Conservation (phyloP, 768 basidiomycete genomes). For the Phlebiopsis gigantea region DNA sequence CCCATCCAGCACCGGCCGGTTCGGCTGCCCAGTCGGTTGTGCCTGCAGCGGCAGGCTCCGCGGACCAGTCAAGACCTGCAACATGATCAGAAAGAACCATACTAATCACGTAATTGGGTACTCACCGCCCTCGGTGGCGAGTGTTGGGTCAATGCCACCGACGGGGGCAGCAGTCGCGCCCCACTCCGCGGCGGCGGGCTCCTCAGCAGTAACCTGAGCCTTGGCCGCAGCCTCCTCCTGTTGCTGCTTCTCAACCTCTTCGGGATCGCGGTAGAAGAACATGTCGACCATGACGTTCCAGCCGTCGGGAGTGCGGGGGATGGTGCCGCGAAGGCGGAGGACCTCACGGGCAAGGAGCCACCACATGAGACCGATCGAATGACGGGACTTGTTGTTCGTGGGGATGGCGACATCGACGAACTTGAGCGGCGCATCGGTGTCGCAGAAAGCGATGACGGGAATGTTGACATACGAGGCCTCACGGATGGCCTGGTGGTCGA, state of each 20-base stretch:
- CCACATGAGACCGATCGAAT: constrained; percentile 96
- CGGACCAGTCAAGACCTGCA: constrained; percentile 84
- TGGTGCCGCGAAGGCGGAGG: constrained; percentile 89
- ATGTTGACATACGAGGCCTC: constrained; percentile 99
- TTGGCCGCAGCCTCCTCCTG: constrained; percentile 90
- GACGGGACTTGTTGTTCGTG: constrained; percentile 98
- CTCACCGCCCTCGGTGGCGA: constrained; percentile 55
- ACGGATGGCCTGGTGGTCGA: constrained; percentile 99
- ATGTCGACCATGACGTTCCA: constrained; percentile 99
- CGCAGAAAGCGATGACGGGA: constrained; percentile 98
- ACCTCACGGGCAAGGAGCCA: constrained; percentile 97
- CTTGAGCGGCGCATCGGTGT: constrained; percentile 96
- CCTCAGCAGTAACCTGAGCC: constrained; percentile 52
- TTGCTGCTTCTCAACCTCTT: constrained; percentile 98
- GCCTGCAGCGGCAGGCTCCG: constrained; percentile 57
- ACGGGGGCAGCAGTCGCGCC: constrained; percentile 59
- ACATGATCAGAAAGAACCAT: constrained; percentile 3
- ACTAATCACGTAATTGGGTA: constrained; percentile 5
- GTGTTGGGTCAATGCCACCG: constrained; percentile 72
- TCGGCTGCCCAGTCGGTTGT: constrained; percentile 29
- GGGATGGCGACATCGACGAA: constrained; percentile 99
- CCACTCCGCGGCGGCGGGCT: constrained; percentile 60
- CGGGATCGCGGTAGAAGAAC: constrained; percentile 99
- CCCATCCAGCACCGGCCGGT: constrained; percentile 14
- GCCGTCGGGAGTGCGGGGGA: constrained; percentile 85